Conservation (phyloP, 352 stramenopile species). For the Pythium folliculosum region DNA sequence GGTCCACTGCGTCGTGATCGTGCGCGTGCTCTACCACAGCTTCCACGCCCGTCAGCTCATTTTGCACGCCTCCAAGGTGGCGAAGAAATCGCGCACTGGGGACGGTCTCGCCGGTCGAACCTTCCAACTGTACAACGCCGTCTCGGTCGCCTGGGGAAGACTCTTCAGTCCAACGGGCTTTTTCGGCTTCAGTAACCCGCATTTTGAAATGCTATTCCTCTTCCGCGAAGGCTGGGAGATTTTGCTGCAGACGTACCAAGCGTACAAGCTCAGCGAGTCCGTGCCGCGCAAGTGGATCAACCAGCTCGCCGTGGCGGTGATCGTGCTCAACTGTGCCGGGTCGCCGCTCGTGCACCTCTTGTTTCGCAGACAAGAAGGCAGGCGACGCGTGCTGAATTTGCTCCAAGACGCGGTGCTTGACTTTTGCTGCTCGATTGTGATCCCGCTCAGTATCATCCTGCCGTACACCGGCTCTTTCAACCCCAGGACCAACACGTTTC, state of each 20-base stretch:
- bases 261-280: conserved; percentile 21
- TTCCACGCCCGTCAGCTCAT: background rate
- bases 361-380: background rate
- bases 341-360: conserved; percentile 17
- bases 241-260: conserved; percentile 30
- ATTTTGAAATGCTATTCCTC: conserved; percentile 21
- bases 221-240: conserved; percentile 27
- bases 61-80: background rate
- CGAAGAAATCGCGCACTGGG: background rate
- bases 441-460: conserved; percentile 26
- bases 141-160: background rate
- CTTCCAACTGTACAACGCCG: background rate
- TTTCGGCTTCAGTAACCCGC: conserved; percentile 14
- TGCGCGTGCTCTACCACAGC: background rate
- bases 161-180: conserved; percentile 11
- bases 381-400: conserved; percentile 16
- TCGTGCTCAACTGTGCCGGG: conserved; percentile 22
- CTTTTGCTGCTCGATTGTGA: conserved; percentile 28
- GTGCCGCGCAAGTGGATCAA: conserved; percentile 31
- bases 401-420: conserved; percentile 24
- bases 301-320: conserved; percentile 17
- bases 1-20: conserved; percentile 5
- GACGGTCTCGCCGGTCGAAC: background rate
- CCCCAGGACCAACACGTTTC: background rate
- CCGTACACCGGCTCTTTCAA: conserved; percentile 21